Base-by-base conservation (phyloP, 768 basidiomycete genomes). In the Phlegmacium glaucopus region DNA sequence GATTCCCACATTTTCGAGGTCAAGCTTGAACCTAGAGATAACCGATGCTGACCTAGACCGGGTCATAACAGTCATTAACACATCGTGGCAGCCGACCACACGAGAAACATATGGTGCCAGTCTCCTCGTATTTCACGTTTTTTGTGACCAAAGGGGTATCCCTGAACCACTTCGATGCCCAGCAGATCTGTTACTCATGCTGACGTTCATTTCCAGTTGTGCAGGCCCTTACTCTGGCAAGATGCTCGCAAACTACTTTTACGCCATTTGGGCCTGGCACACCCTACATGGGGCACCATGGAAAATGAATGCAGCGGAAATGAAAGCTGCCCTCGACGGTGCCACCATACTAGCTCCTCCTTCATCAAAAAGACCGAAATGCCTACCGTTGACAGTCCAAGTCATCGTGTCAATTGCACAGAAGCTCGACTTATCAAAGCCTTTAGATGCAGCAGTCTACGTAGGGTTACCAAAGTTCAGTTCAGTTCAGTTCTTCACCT, bases 241-340 rank as follows among this genome's bases (percentile, higher is more conserved):
- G 13, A 56, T 68, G 0, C 28, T 70, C 0, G 25, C 40, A 9
- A 71, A 68, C 52, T 69, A 66, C 48, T 26, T 66, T 1, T 30
- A 44, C 0, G 58, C 53, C 1, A 44, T 71, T 4, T 51, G 59
- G 0, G 68, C 68, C 0, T 74, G 72, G 70, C 68, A 74, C 53
- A 54, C 61, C 30, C 26, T 71, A 0, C 71, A 73, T 46, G 39
- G 32, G 13, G 15, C 38, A 7, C 3, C 15, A 17, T 47, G 51
- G 51, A n/a, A 29, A 11, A 32, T 44, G n/a, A 15, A 46, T 29
- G 18, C 29, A 11, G 9, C 10, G 4, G 17, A 49, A 26, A 8
- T 53, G 11, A 18, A 42, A n/a, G 16, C 36, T 25, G 28, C 42
- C 6, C 41, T 50, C 6, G 42, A 42, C 26, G 52, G 37, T 10